Evolutionary conservation across 176 grass and related monocot species (phyloP), one percentile per base, ranked within the genome.

Genomic region (Triticum monococcum): DNA sequence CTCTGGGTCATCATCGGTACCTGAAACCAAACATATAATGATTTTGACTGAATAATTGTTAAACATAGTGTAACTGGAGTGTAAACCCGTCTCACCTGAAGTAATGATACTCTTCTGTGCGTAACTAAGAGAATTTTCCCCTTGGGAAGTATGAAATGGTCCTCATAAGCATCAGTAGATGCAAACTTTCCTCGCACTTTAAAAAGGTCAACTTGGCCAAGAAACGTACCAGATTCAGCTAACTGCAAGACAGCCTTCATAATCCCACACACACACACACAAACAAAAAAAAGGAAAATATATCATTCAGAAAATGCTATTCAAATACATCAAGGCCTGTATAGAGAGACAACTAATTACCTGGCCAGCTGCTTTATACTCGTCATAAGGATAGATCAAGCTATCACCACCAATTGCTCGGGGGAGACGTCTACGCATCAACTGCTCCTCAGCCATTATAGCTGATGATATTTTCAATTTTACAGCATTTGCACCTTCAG

Each of bases 401-500:
- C 90, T 94, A 87, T 98, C 93, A 11, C 91, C 96, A 56, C 93
- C 88, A 90, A 98, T 94, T 65, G 88, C 92, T 85, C 96, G 84
- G 78, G 96, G 96, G 54, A 94, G 79, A 7, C 96, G 91, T 68
- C 86, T 92, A 86, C 92, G 86, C 46, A 87, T 68, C 84, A 98
- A 89, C 76, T 98, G 96, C 60, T 98, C 92, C 86, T 98, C 96
- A 61, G 96, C 92, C 90, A 94, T 92, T 78, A 96, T 98, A 86
- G 91, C 96, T 86, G 96, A 98, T 79, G 96, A 94, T 88, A 98
- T 96, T 90, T 92, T 95, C 92, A 95, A 91, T 79, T 94, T 96
- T 75, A 98, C 93, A 24, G 96, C 96, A 96, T 98, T 98, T 63
- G 96, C 96, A 88, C 96, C 96, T 94, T 98, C 96, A 36, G 96